Evolutionary conservation across 441 rosid species (phyloP).

Genomic region (Mallotus repandus): DNA sequence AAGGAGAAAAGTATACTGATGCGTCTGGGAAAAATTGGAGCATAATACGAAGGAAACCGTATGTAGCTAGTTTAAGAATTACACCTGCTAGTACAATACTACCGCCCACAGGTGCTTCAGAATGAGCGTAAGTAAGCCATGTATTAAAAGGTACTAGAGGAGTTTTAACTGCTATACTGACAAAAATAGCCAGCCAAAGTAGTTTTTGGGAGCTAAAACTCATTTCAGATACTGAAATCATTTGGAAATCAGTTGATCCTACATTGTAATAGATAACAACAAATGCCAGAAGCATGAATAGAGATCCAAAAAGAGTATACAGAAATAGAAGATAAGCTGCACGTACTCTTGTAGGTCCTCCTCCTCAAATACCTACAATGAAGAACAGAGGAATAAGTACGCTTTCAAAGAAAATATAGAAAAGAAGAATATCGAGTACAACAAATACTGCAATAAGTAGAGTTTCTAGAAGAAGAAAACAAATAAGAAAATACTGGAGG

Average conservation of each 20-base stretch:
- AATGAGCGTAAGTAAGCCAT: neutral
- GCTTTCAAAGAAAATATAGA: conserved; percentile 8
- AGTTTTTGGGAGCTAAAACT: neutral
- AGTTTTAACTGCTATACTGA: neutral
- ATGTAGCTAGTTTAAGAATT: neutral
- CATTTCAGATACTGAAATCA: neutral
- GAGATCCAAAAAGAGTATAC: neutral
- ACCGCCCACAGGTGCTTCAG: neutral
- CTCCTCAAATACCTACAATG: neutral
- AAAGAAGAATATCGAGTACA: neutral
- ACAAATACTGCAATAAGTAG: neutral
- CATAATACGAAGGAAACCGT: neutral
- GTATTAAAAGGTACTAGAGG: neutral
- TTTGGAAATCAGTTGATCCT: neutral
- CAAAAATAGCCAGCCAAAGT: neutral
- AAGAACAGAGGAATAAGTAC: conserved; percentile 1
- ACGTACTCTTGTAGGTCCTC: neutral
- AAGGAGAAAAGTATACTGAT: neutral
- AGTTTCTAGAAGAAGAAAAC: too few relatives aligned
- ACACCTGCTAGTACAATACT: neutral
- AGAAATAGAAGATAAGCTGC: neutral
- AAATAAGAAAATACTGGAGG: too few relatives aligned
- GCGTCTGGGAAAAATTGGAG: neutral
- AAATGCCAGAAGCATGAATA: conserved; percentile 5
- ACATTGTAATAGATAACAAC: neutral